These are phyloP conservation scores for Candida patagonica DNA, from an alignment of 805 yeast species.

Conservation along the genomic window DNA sequence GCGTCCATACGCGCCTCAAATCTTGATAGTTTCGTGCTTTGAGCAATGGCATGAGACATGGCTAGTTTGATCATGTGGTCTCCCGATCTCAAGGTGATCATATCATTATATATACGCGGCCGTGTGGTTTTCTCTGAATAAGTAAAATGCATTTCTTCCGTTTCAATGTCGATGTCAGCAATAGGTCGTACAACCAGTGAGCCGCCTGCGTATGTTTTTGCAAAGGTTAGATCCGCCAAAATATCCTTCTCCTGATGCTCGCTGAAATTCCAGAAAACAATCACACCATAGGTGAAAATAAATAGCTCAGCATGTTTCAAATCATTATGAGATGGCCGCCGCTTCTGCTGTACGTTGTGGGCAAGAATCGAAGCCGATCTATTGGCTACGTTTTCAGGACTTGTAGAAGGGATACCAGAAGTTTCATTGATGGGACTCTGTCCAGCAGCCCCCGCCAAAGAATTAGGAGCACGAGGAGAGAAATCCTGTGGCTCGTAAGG, in stretches of 20 bases:
- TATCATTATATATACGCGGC: slow-evolving; percentile 67
- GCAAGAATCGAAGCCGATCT: not conserved
- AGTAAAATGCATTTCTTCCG: slow-evolving; percentile 76
- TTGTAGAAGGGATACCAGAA: not conserved
- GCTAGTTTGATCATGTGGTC: slow-evolving; percentile 90
- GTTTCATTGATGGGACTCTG: not conserved
- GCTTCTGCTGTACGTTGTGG: not conserved
- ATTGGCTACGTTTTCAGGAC: not conserved
- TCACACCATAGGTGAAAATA: slow-evolving; percentile 83
- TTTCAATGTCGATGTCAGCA: slow-evolving; percentile 83
- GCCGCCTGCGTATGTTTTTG: slow-evolving; percentile 24
- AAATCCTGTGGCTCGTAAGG: slow-evolving; percentile 92
- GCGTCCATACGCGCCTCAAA: slow-evolving; percentile 89
- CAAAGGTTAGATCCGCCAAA: slow-evolving; percentile 82
- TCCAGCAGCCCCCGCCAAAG: not conserved
- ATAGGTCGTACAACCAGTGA: slow-evolving; percentile 56
- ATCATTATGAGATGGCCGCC: slow-evolving; percentile 24
- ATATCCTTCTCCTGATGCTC: slow-evolving; percentile 89
- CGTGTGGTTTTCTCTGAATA: slow-evolving; percentile 41
- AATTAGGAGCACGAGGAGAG: slow-evolving; percentile 32
- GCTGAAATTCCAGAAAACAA: slow-evolving; percentile 96
- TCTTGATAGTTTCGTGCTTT: slow-evolving; percentile 81
- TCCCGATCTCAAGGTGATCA: slow-evolving; percentile 82
- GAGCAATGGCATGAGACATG: slow-evolving; percentile 94
- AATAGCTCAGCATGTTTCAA: slow-evolving; percentile 70